phyloP scores from a whole-genome alignment of 1,284 basidiomycete species.

The Volvariella surrecta region DNA sequence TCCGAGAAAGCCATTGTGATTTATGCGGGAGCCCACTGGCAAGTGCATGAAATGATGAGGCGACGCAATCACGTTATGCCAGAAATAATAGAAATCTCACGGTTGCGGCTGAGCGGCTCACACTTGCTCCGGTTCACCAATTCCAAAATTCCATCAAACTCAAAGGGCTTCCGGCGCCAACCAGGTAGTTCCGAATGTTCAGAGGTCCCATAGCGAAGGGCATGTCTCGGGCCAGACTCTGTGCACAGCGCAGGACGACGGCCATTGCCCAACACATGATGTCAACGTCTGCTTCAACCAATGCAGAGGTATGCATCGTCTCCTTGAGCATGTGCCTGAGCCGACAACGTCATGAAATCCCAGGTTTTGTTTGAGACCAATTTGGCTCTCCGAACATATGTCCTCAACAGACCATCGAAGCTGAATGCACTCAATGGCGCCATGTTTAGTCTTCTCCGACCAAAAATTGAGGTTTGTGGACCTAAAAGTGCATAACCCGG shows the following conservation, averaged over 20 bases:
- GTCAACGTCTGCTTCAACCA: conserved; percentile 28
- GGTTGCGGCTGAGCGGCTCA: background rate
- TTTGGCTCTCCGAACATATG: conserved; percentile 56
- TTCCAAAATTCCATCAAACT: background rate
- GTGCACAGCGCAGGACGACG: conserved; percentile 38
- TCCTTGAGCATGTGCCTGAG: conserved; percentile 6
- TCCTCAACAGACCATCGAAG: conserved; percentile 78
- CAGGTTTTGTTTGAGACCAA: conserved; percentile 67
- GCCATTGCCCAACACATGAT: conserved; percentile 57
- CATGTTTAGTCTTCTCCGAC: conserved; percentile 74
- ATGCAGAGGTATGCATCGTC: conserved; percentile 23
- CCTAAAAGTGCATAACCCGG: conserved; percentile 9
- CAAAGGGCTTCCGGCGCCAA: background rate
- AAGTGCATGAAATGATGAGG: conserved; percentile 15
- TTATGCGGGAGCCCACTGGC: conserved; percentile 44
- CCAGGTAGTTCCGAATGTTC: conserved; percentile 18
- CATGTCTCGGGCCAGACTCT: conserved; percentile 35
- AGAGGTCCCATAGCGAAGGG: conserved; percentile 22
- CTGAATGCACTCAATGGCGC: conserved; percentile 81
- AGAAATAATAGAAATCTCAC: conserved; percentile 7
- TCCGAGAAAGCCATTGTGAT: conserved; percentile 40
- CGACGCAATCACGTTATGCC: conserved; percentile 5
- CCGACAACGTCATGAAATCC: conserved; percentile 25
- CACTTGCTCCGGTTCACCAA: too few relatives aligned
- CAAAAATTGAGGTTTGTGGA: conserved; percentile 61